Base-by-base conservation (phyloP, 1,139 yeast species). In the Nakaseomyces delphensis region DNA sequence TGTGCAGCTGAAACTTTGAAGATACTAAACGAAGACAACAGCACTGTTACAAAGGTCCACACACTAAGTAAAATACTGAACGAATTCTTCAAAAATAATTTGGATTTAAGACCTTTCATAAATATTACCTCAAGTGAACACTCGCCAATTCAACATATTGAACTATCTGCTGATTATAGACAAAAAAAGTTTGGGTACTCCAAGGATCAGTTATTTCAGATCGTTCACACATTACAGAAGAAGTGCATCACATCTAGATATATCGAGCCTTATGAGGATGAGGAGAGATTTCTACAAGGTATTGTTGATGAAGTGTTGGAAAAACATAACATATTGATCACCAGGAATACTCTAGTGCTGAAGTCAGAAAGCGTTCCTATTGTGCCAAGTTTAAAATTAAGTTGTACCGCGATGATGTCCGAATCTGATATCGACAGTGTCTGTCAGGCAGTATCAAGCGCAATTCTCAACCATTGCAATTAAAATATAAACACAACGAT, bases 281-380 rank as follows among this genome's bases (percentile, higher is more conserved):
- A 83, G 56, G 76, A 73, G 45, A 74, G 67, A 50, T 65, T 83
- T 39, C 63, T 83, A 44, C 93, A 83, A 63, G 66, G 66, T 44
- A 72, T 85, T 25, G 74, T 82, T 27, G 81, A 83, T 54, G 59
- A 63, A 23, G 67, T 76, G 7, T 67, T 79, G 45, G 56, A 60
- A 8, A 61, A 68, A n/a, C 68, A 71, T 32, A 73, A 76, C 35
- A 72, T 83, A 14, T 70, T 86, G 48, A 69, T 87, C 41, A 70
- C 89, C 11, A 77, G 95, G 57, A 72, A 84, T 13, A 80, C 82
- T 48, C 71, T 77, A 47, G 71, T 86, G 14, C 68, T 80, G 44
- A 79, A 76, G 51, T 94, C 82, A 55, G 96, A 89, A 59, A 66
- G 78, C 45, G 71, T 84, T 49, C 93, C 95, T 3, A 70, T 84